phyloP scores from a whole-genome alignment of 371 early-diverging fungal genomes.

The Rhizopus delemar region DNA sequence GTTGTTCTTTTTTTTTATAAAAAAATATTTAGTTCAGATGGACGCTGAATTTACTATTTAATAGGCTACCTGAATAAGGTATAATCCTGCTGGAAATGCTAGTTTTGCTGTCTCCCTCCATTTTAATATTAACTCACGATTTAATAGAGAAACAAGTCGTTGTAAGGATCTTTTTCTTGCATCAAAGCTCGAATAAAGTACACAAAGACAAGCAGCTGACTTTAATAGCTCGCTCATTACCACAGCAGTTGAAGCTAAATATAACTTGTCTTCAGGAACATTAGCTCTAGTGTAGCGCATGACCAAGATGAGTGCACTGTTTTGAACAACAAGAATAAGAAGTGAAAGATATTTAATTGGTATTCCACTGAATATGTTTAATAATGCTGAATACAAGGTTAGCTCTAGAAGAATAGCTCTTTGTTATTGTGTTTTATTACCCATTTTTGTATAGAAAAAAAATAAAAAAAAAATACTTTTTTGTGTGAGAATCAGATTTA shows the following conservation, averaged over 20 bases:
- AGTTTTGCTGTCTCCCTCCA: conserved; percentile 59
- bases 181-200: conserved; percentile 46
- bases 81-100: conserved; percentile 86
- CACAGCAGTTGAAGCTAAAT: conserved; percentile 87
- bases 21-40: conserved; percentile 2
- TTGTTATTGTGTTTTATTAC: not conserved
- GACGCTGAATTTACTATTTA: too few species aligned
- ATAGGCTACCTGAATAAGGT: conserved; percentile 73
- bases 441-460: not conserved
- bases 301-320: conserved; percentile 80
- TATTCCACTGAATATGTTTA: conserved; percentile 25
- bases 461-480: too few species aligned
- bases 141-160: conserved; percentile 25
- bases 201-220: conserved; percentile 64
- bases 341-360: conserved; percentile 85
- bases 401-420: not conserved
- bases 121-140: conserved; percentile 42
- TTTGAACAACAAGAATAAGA: conserved; percentile 85
- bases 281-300: conserved; percentile 79
- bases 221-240: conserved; percentile 85
- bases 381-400: not conserved
- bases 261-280: conserved; percentile 50
- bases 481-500: too few species aligned
- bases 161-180: conserved; percentile 30
- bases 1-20: conserved; percentile 65